Conservation (phyloP, 805 yeast species). For the Danielia oregonensis region DNA sequence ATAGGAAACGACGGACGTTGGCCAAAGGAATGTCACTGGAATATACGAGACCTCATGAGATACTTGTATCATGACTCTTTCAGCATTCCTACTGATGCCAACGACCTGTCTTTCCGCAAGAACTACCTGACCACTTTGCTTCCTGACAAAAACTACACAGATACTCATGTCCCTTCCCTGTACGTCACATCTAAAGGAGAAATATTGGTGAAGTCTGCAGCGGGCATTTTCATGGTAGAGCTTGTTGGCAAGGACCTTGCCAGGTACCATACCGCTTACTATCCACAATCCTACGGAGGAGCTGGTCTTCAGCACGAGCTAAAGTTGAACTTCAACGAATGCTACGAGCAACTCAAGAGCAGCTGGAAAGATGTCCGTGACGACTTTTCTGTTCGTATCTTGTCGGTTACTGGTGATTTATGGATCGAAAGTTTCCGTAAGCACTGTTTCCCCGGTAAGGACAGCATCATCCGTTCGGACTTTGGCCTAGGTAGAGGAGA, state of each 20-base stretch:
- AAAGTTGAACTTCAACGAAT: conserved; percentile 42
- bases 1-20: conserved; percentile 36
- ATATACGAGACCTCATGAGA: conserved; percentile 72
- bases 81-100: conserved; percentile 59
- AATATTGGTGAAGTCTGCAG: conserved; percentile 42
- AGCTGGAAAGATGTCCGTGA: conserved; percentile 21
- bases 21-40: conserved; percentile 80
- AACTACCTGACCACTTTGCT: conserved; percentile 28
- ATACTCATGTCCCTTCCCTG: conserved; percentile 18
- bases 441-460: conserved; percentile 14
- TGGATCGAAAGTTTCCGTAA: conserved; percentile 47
- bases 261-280: conserved; percentile 56
- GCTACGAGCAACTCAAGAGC: conserved; percentile 27
- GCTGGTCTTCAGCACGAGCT: conserved; percentile 55
- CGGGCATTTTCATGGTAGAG: conserved; percentile 78
- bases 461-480: conserved; percentile 27
- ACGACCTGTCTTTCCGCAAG: conserved; percentile 38
- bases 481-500: conserved; percentile 41
- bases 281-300: conserved; percentile 56
- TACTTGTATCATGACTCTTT: conserved; percentile 82
- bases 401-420: conserved; percentile 61
- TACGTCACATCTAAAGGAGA: conserved; percentile 21
- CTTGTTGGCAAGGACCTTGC: conserved; percentile 56
- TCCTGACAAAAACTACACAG: conserved; percentile 14
- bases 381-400: conserved; percentile 48